Evolutionary conservation across 192 early-diverging fungal species (phyloP).

Genomic region (Globomyces pollinis-pini): DNA sequence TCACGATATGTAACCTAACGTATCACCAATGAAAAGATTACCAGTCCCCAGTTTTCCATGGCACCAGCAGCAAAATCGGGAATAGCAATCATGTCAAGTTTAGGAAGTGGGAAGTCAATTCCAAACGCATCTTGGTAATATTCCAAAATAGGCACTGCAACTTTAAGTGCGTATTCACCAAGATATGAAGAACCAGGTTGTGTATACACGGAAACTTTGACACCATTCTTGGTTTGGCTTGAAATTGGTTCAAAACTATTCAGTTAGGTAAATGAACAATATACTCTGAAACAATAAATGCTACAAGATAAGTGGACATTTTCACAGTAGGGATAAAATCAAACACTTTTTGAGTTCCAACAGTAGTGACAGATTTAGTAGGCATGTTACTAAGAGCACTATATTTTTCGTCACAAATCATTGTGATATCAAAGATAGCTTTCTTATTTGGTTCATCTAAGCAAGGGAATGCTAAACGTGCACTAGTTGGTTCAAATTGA

Average conservation of each 20-base stretch:
- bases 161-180: constrained; percentile 23
- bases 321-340: constrained; percentile 16
- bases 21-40: no score
- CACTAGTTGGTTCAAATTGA: constrained; percentile 35
- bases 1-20: constrained; percentile 11
- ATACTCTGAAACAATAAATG: constrained; percentile 41
- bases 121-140: constrained; percentile 22
- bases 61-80: constrained; percentile 55
- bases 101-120: constrained; percentile 22
- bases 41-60: constrained; percentile 58
- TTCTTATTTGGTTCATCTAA: constrained; percentile 48
- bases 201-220: constrained; percentile 38
- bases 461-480: constrained; percentile 30
- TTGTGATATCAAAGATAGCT: constrained; percentile 41
- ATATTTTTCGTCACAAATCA: constrained; percentile 27
- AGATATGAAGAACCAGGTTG: constrained; percentile 21
- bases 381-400: constrained; percentile 49
- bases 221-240: constrained; percentile 14
- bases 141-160: constrained; percentile 9
- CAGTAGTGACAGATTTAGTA: constrained; percentile 19
- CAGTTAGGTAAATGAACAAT: neutral
- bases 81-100: constrained; percentile 50
- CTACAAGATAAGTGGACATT: constrained; percentile 38
- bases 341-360: constrained; percentile 30
- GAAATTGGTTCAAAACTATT: constrained; percentile 29